Evolutionary conservation across 345 rosid species (phyloP).

Genomic region (Rhodamnia rubescens): DNA sequence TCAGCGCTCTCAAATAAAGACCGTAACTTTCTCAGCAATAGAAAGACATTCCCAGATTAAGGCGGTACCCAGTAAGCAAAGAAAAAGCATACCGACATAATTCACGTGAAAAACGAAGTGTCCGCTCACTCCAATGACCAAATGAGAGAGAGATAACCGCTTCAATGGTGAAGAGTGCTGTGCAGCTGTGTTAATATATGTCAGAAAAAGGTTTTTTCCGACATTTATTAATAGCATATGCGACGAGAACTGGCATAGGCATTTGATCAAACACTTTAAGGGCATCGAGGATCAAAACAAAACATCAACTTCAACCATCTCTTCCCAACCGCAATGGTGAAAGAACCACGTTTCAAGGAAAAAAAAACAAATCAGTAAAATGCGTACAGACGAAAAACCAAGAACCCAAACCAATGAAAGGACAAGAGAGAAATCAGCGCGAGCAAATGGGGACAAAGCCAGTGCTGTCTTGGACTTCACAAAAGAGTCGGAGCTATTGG

Average conservation of each 20-base stretch:
- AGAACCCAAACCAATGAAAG: not conserved
- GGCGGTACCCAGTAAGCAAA: not conserved
- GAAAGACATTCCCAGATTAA: not conserved
- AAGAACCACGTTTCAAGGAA: not conserved
- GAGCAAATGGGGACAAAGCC: not conserved
- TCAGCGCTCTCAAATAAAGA: too few relatives aligned
- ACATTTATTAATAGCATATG: not conserved
- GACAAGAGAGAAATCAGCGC: not conserved
- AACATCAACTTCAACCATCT: not conserved
- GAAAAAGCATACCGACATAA: not conserved
- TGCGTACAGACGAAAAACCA: too few relatives aligned
- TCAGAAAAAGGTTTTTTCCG: too few relatives aligned
- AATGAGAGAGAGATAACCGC: too few relatives aligned
- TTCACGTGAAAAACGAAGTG: not conserved
- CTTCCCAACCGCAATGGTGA: not conserved
- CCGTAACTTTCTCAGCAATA: too few relatives aligned
- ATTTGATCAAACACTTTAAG: not conserved
- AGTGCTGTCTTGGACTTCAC: not conserved
- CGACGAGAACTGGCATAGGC: not conserved
- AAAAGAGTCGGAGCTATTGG: not conserved
- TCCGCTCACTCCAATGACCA: not conserved
- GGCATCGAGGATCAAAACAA: not conserved
- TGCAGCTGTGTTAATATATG: too few relatives aligned
- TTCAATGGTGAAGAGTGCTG: too few relatives aligned
- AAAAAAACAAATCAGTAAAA: too few relatives aligned